phyloP scores from a whole-genome alignment of 1,139 yeast species.

The Lodderomyces theae region DNA sequence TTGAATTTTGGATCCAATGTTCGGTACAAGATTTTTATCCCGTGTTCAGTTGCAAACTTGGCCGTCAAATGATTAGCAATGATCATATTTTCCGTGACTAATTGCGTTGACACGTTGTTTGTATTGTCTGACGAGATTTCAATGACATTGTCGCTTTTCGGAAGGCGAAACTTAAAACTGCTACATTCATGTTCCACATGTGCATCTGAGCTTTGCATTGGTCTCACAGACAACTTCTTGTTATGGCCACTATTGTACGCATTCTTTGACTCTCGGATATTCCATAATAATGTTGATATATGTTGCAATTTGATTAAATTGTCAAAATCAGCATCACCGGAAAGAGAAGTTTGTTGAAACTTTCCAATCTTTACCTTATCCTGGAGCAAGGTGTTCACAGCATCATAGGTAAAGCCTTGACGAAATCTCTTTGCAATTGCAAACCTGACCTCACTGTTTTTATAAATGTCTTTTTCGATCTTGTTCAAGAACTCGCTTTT shows the following conservation, averaged over 20 bases:
- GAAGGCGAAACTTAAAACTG: neutral
- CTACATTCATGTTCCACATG: no score
- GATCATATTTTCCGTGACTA: slow-evolving; percentile 85
- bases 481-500: slow-evolving; percentile 10
- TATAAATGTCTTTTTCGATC: slow-evolving; percentile 22
- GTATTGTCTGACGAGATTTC: neutral
- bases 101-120: slow-evolving; percentile 10
- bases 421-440: slow-evolving; percentile 29
- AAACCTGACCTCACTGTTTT: slow-evolving; percentile 14
- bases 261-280: slow-evolving; percentile 7
- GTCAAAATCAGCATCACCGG: slow-evolving; percentile 19
- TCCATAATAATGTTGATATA: slow-evolving; percentile 21
- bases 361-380: slow-evolving; percentile 13
- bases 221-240: slow-evolving; percentile 2
- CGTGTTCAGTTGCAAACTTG: slow-evolving; percentile 38
- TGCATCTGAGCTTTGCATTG: no score
- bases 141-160: slow-evolving; percentile 5
- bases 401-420: slow-evolving; percentile 34
- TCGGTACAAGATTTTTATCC: slow-evolving; percentile 58
- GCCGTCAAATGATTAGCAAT: slow-evolving; percentile 69
- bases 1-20: slow-evolving; percentile 33
- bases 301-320: slow-evolving; percentile 30
- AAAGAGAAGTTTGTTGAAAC: neutral
- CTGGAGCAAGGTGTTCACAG: slow-evolving; percentile 31
- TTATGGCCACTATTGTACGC: slow-evolving; percentile 3